A percentile compares a stretch with the other conserved stretches of the same genome.
These are phyloP conservation scores for Zizania palustris DNA, from an alignment of 202 grass and related monocot genomes.

Conservation along the genomic window DNA sequence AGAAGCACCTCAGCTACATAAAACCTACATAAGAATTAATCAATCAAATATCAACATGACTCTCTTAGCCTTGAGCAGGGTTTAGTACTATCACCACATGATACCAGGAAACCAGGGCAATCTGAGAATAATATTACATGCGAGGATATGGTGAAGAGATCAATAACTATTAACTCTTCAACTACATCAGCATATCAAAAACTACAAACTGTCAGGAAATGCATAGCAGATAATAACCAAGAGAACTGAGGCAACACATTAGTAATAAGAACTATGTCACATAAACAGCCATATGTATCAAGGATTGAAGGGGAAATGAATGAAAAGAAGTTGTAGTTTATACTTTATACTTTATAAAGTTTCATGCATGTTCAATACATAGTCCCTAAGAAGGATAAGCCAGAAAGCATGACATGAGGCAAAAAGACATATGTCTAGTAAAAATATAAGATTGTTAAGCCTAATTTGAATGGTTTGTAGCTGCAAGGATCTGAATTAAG, in stretches of 20 bases:
- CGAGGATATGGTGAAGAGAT: background rate
- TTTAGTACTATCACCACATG: too few relatives aligned
- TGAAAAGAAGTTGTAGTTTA: background rate
- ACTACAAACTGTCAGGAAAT: background rate
- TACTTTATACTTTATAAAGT: background rate
- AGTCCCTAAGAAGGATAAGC: background rate
- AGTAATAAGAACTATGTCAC: background rate
- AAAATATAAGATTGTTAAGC: slow-evolving; percentile 2
- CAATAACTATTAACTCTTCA: background rate
- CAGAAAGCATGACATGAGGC: background rate
- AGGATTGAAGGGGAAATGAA: background rate
- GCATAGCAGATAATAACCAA: background rate
- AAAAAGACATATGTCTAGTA: background rate
- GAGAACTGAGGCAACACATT: background rate
- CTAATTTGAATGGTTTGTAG: background rate
- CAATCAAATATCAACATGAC: slow-evolving; percentile 37
- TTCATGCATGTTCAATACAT: background rate
- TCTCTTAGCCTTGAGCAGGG: background rate
- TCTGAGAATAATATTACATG: too few relatives aligned
- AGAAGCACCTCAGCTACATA: slow-evolving; percentile 83
- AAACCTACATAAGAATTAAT: slow-evolving; percentile 58
- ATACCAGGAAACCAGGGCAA: too few relatives aligned
- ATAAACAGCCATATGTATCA: background rate
- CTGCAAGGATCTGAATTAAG: background rate
- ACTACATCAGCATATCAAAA: background rate